phyloP scores from a whole-genome alignment of 495 filamentous ascomycete genomes.

The Penicillium waksmanii region DNA sequence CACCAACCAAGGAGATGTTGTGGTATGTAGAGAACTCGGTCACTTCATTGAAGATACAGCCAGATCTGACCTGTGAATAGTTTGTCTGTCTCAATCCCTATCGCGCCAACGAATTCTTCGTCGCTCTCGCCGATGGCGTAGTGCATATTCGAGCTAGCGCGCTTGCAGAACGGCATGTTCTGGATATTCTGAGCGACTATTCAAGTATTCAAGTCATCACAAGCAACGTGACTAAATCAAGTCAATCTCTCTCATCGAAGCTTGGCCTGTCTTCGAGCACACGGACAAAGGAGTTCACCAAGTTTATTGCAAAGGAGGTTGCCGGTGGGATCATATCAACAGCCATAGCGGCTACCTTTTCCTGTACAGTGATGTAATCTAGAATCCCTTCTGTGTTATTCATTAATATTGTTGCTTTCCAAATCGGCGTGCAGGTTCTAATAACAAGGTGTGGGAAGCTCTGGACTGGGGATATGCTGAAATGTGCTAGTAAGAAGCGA shows the following conservation, averaged over 20 bases:
- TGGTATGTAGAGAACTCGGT: background rate
- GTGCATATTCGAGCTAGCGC: slow-evolving; percentile 14
- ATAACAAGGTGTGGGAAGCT: too few relatives aligned
- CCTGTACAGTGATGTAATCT: slow-evolving; percentile 12
- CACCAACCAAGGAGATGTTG: slow-evolving; percentile 8
- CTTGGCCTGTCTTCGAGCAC: background rate
- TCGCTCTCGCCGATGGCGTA: slow-evolving; percentile 11
- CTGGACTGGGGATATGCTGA: too few relatives aligned
- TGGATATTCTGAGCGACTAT: slow-evolving; percentile 6
- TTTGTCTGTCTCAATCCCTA: slow-evolving; percentile 9
- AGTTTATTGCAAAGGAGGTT: slow-evolving; percentile 9
- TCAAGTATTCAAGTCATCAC: slow-evolving; percentile 1
- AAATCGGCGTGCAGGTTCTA: too few relatives aligned
- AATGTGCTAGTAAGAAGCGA: too few relatives aligned
- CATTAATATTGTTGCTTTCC: background rate
- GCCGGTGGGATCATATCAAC: slow-evolving; percentile 12
- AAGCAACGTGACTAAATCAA: background rate
- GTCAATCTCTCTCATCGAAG: background rate
- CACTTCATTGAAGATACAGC: background rate
- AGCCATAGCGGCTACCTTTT: slow-evolving; percentile 12
- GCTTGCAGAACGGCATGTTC: slow-evolving; percentile 8
- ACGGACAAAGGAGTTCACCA: slow-evolving; percentile 2
- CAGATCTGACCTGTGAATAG: background rate
- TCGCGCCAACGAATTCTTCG: slow-evolving; percentile 8
- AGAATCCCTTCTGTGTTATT: background rate